Percentiles rank a stretch among this genome's conserved stretches.
phyloP scores from a whole-genome alignment of 306 rosid genomes.

The Potentilla sterilis region DNA sequence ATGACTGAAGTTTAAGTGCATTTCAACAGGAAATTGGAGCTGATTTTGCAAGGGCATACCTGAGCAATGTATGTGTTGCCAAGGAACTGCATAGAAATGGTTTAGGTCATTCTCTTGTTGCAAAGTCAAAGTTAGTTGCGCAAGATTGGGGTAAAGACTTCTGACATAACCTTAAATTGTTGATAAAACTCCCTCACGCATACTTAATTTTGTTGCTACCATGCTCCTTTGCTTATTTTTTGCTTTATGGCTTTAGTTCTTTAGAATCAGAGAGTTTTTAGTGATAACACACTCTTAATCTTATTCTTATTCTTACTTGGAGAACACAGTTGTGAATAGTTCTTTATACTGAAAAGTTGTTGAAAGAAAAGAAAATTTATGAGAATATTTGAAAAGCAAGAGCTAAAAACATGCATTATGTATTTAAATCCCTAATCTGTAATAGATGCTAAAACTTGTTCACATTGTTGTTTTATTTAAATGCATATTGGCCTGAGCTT shows the following conservation, averaged over 20 bases:
- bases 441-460: neutral
- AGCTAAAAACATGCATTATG: neutral
- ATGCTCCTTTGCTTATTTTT: neutral
- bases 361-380: neutral
- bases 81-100: conserved; percentile 80
- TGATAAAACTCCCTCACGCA: neutral
- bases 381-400: neutral
- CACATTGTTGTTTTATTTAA: neutral
- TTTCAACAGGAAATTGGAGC: conserved; percentile 56
- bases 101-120: conserved; percentile 65
- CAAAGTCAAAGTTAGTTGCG: conserved; percentile 78
- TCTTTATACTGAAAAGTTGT: neutral
- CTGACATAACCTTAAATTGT: neutral
- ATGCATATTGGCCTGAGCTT: neutral
- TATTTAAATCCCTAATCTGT: neutral
- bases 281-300: neutral
- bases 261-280: neutral
- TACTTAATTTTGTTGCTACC: neutral
- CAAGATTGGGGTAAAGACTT: conserved; percentile 71
- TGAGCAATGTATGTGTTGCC: conserved; percentile 93
- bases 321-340: neutral
- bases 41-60: conserved; percentile 84
- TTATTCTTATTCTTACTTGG: neutral
- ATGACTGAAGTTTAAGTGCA: conserved; percentile 9
- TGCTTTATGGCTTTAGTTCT: neutral